phyloP scores from a whole-genome alignment of 768 basidiomycete species.

The Suillus weaverae region DNA sequence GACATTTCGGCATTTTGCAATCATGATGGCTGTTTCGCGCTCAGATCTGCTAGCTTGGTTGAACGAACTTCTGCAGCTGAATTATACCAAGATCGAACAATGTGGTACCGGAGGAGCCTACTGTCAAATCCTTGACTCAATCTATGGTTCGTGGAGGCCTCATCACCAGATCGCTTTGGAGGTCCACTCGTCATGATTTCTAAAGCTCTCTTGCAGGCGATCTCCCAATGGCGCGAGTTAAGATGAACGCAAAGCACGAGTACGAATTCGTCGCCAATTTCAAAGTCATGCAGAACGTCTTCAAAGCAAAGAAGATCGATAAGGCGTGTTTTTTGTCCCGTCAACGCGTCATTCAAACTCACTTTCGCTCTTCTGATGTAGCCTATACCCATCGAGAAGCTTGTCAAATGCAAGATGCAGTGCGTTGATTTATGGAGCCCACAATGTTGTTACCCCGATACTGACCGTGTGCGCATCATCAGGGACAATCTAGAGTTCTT shows the following conservation, averaged over 20 bases:
- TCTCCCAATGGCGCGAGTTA: slow-evolving; percentile 87
- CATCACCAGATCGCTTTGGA: slow-evolving; percentile 21
- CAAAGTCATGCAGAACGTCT: slow-evolving; percentile 91
- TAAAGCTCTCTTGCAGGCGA: slow-evolving; percentile 56
- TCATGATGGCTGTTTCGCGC: slow-evolving; percentile 67
- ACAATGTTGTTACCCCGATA: slow-evolving; percentile 8
- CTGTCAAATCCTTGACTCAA: slow-evolving; percentile 92
- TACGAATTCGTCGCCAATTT: slow-evolving; percentile 96
- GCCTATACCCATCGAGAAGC: slow-evolving; percentile 94
- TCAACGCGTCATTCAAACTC: slow-evolving; percentile 6
- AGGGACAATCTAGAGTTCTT: slow-evolving; percentile 98
- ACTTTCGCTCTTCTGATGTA: slow-evolving; percentile 32
- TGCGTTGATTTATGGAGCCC: slow-evolving; percentile 41
- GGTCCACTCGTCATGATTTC: slow-evolving; percentile 12
- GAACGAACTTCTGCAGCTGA: slow-evolving; percentile 88
- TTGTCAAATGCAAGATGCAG: slow-evolving; percentile 99
- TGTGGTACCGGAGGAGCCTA: slow-evolving; percentile 91
- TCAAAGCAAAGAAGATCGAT: slow-evolving; percentile 92
- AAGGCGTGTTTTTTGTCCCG: slow-evolving; percentile 55
- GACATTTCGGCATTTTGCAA: not conserved
- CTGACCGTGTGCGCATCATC: slow-evolving; percentile 17
- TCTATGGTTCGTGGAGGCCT: slow-evolving; percentile 66
- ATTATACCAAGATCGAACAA: slow-evolving; percentile 92
- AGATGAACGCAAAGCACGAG: slow-evolving; percentile 94
- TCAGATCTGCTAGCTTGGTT: slow-evolving; percentile 91